phyloP scores from a whole-genome alignment of 139 green algal genomes.

The Pseudopediastrum boryanum region DNA sequence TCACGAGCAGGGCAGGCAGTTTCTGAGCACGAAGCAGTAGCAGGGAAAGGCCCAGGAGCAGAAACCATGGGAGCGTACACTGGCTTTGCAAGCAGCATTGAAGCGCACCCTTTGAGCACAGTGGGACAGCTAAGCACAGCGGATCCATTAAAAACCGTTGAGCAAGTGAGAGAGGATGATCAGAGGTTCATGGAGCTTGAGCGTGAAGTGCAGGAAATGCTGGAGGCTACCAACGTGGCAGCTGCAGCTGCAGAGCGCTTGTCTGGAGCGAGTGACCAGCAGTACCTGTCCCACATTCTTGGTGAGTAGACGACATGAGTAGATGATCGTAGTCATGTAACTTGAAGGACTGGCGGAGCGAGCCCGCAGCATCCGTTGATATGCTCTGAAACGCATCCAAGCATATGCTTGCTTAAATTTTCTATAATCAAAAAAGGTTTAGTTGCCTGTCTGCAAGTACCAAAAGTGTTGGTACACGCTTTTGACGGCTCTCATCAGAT shows the following conservation, averaged over 20 bases:
- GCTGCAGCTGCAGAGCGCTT: neutral
- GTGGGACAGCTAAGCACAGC: neutral
- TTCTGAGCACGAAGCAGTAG: neutral
- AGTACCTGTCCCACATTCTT: conserved; percentile 35
- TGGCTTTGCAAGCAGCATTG: neutral
- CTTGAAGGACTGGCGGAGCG: neutral
- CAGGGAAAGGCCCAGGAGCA: neutral
- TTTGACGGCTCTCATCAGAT: neutral
- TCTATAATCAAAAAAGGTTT: neutral
- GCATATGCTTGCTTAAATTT: neutral
- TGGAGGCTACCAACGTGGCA: conserved; percentile 19
- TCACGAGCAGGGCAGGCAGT: too few relatives aligned
- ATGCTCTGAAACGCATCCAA: neutral
- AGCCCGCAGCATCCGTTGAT: neutral
- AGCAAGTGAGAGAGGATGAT: conserved; percentile 6
- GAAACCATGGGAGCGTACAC: neutral
- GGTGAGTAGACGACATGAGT: conserved; percentile 15
- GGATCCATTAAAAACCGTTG: neutral
- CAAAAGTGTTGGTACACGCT: neutral
- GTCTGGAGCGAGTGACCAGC: conserved; percentile 1
- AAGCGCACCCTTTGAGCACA: neutral
- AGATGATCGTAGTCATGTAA: neutral
- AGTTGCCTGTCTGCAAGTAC: neutral
- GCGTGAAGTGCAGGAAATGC: conserved; percentile 35
- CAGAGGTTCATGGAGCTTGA: conserved; percentile 9